A percentile compares a stretch with the other conserved stretches of the same genome.
Conservation (phyloP, 192 early-diverging fungal genomes). For the Mortierella antarctica region DNA sequence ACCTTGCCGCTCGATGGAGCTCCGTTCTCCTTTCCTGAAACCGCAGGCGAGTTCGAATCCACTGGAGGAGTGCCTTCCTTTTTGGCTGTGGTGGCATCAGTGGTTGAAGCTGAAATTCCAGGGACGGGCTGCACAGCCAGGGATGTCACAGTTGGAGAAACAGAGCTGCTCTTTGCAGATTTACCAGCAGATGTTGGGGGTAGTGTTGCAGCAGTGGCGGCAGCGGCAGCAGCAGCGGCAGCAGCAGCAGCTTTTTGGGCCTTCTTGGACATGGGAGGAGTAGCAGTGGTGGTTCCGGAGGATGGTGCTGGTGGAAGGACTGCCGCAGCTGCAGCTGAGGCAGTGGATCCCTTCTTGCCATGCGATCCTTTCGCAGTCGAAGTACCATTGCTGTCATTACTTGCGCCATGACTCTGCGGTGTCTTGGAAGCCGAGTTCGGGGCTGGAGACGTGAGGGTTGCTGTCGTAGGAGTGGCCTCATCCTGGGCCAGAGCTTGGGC, state of each 20-base stretch:
- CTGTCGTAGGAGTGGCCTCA: too few relatives aligned
- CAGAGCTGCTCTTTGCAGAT: not conserved
- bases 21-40: not conserved
- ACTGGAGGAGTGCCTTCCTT: not conserved
- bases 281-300: too few relatives aligned
- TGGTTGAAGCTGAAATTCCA: not conserved
- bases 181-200: conserved; percentile 7
- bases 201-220: conserved; percentile 4
- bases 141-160: conserved; percentile 5
- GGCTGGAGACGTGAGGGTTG: too few relatives aligned
- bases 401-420: too few relatives aligned
- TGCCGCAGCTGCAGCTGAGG: not conserved
- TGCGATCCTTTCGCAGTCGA: conserved; percentile 1
- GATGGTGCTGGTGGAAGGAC: not conserved
- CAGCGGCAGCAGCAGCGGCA: conserved; percentile 1
- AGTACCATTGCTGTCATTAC: not conserved
- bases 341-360: not conserved
- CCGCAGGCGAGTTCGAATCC: not conserved
- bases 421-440: too few relatives aligned
- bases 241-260: not conserved
- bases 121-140: not conserved
- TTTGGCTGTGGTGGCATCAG: not conserved
- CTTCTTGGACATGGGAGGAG: not conserved
- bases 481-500: too few relatives aligned
- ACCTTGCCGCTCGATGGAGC: conserved; percentile 26